These are phyloP conservation scores for Mycena filopes DNA, from an alignment of 768 basidiomycete genomes.

Conservation along the genomic window DNA sequence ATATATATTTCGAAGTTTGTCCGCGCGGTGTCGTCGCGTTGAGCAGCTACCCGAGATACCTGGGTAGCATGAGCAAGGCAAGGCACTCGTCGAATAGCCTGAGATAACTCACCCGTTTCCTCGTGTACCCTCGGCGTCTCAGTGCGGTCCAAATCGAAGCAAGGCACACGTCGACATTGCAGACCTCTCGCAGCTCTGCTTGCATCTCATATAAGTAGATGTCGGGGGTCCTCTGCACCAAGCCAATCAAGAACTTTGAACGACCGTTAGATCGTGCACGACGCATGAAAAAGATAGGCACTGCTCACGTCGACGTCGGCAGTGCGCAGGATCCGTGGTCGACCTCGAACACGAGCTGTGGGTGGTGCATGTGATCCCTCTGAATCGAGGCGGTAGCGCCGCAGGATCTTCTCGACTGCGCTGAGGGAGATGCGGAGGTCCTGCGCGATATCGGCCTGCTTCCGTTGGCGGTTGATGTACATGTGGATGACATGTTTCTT, in stretches of 20 bases:
- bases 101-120: constrained; percentile 12
- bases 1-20: constrained; percentile 25
- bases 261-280: neutral
- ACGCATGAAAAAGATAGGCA: no score
- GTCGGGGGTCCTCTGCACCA: constrained; percentile 3
- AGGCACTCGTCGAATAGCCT: neutral
- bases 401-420: constrained; percentile 11
- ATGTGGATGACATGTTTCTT: neutral
- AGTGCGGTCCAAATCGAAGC: constrained; percentile 25
- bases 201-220: constrained; percentile 29
- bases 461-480: neutral
- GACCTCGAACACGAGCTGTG: neutral
- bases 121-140: constrained; percentile 8
- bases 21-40: constrained; percentile 29
- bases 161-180: constrained; percentile 7
- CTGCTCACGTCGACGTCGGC: neutral
- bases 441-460: constrained; percentile 1
- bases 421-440: neutral
- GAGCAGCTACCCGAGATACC: constrained; percentile 31
- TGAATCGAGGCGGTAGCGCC: neutral
- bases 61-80: neutral
- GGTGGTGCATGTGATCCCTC: neutral
- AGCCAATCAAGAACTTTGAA: neutral
- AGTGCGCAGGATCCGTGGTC: neutral
- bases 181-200: constrained; percentile 5